Evolutionary conservation across 177 flowering plant species (phyloP).

Genomic region (Vitis hybrid): DNA sequence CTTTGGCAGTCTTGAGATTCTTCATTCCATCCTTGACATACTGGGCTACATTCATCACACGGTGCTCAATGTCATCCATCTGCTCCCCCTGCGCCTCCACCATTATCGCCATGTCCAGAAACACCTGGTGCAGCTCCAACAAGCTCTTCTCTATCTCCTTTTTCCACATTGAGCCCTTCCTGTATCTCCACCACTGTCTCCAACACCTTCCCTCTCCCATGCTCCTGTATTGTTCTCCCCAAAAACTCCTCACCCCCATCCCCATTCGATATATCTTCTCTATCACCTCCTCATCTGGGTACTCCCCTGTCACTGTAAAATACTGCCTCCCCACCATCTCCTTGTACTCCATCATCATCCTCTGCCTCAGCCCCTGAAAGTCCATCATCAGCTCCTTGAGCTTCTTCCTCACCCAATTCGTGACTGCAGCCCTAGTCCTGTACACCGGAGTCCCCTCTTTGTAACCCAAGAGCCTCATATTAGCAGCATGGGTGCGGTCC

Average conservation of each 20-base stretch:
- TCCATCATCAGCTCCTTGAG: constrained; percentile 87
- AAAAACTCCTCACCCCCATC: constrained; percentile 63
- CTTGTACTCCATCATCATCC: constrained; percentile 75
- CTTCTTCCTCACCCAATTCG: constrained; percentile 75
- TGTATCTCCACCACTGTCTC: constrained; percentile 86
- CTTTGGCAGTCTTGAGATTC: constrained; percentile 64
- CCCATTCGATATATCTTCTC: constrained; percentile 70
- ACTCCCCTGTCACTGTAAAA: constrained; percentile 81
- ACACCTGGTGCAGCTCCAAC: constrained; percentile 86
- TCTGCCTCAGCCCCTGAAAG: constrained; percentile 69
- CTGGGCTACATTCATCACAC: constrained; percentile 64
- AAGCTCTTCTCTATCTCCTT: constrained; percentile 79
- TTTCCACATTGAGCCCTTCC: constrained; percentile 71
- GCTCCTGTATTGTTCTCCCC: constrained; percentile 65
- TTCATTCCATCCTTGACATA: constrained; percentile 75
- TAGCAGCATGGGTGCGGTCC: constrained; percentile 63
- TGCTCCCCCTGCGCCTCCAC: constrained; percentile 90
- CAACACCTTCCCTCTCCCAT: constrained; percentile 80
- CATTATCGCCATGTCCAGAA: constrained; percentile 93
- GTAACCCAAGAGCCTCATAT: constrained; percentile 55
- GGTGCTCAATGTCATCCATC: constrained; percentile 83
- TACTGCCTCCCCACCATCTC: constrained; percentile 81
- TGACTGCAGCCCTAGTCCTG: constrained; percentile 66
- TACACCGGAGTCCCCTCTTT: constrained; percentile 69
- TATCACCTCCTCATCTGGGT: constrained; percentile 69